Conservation (phyloP, 2,329 filamentous ascomycete species). For the Beauveria asiatica region DNA sequence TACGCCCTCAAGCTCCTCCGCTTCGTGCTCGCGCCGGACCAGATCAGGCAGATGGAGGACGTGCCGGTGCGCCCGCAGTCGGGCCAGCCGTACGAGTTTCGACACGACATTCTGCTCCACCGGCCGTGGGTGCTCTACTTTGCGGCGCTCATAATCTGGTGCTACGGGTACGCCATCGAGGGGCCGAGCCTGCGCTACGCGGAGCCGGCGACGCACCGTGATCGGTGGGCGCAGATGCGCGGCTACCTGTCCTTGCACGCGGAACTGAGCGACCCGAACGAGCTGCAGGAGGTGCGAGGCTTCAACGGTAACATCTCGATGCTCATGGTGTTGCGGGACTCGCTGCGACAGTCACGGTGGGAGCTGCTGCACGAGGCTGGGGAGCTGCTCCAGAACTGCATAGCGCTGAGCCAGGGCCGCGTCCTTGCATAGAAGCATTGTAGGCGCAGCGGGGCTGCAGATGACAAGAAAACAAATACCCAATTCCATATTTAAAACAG, state of each 20-base stretch:
- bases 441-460: no score
- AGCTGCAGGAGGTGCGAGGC: conserved; percentile 62
- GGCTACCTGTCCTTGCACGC: conserved; percentile 67
- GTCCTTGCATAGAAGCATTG: background rate
- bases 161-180: conserved; percentile 84
- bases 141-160: conserved; percentile 86
- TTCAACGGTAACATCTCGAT: conserved; percentile 78
- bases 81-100: conserved; percentile 60
- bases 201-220: conserved; percentile 49
- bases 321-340: conserved; percentile 70
- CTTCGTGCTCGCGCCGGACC: conserved; percentile 63
- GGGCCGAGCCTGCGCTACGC: conserved; percentile 47
- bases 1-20: conserved; percentile 84
- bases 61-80: conserved; percentile 30
- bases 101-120: conserved; percentile 84
- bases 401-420: conserved; percentile 42
- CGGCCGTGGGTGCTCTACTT: conserved; percentile 95
- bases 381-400: conserved; percentile 71
- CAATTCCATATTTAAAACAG: no score
- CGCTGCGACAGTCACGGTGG: conserved; percentile 79
- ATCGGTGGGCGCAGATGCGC: conserved; percentile 70
- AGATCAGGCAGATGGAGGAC: conserved; percentile 26
- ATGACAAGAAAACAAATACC: no score
- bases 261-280: conserved; percentile 64
- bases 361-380: conserved; percentile 85